phyloP scores from a whole-genome alignment of 495 filamentous ascomycete genomes.

The Aspergillus sparsus region DNA sequence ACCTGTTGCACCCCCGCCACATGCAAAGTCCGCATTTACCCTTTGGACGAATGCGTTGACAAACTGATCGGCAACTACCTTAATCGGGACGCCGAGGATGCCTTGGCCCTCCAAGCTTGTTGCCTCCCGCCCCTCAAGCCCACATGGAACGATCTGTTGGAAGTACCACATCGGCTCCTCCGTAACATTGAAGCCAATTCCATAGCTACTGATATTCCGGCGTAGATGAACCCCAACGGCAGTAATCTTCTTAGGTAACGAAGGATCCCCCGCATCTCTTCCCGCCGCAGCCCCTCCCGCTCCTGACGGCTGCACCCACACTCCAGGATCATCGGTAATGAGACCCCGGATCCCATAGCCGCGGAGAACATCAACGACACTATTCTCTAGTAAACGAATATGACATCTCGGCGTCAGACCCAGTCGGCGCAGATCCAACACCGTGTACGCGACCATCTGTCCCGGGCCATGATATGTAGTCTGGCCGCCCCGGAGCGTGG shows the following conservation, averaged over 20 bases:
- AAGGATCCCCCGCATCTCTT: not conserved
- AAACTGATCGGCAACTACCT: constrained; percentile 42
- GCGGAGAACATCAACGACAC: constrained; percentile 63
- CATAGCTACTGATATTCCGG: constrained; percentile 81
- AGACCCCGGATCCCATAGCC: constrained; percentile 57
- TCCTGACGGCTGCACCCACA: constrained; percentile 62
- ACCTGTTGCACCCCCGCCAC: constrained; percentile 27
- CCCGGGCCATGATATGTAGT: constrained; percentile 96
- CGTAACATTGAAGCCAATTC: constrained; percentile 83
- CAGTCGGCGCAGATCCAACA: constrained; percentile 70
- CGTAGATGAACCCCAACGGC: constrained; percentile 87
- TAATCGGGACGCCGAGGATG: constrained; percentile 29
- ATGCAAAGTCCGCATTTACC: constrained; percentile 46
- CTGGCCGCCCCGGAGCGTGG: constrained; percentile 80
- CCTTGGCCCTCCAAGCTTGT: constrained; percentile 63
- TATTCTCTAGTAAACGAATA: constrained; percentile 72
- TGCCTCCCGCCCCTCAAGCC: constrained; percentile 71
- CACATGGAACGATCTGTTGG: constrained; percentile 81
- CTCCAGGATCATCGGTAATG: constrained; percentile 76
- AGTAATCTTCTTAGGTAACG: constrained; percentile 68
- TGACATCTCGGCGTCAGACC: constrained; percentile 62
- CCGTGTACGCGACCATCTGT: constrained; percentile 85
- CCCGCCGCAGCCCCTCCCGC: not conserved
- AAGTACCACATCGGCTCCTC: constrained; percentile 65
- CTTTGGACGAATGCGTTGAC: constrained; percentile 42